phyloP scores from a whole-genome alignment of 2,329 filamentous ascomycete species.

The Talaromyces atroroseus region DNA sequence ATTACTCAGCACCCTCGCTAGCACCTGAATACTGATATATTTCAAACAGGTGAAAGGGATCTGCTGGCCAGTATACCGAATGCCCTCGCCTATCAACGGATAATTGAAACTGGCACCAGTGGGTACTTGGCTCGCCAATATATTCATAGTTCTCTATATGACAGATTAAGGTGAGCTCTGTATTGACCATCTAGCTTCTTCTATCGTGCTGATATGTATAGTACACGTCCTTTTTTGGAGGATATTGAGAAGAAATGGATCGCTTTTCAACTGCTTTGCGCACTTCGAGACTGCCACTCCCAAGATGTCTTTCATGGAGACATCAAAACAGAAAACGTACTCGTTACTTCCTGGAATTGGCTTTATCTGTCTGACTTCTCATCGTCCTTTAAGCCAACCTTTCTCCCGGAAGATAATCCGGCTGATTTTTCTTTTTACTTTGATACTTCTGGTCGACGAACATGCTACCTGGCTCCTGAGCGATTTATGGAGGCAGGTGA shows the following conservation, averaged over 20 bases:
- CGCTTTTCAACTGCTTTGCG: conserved; percentile 89
- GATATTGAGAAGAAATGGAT: conserved; percentile 99
- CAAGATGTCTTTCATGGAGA: conserved; percentile 91
- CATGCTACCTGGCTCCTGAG: conserved; percentile 93
- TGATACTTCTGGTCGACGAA: conserved; percentile 82
- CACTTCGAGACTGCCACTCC: conserved; percentile 83
- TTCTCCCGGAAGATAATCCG: conserved; percentile 91
- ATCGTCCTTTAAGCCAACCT: conserved; percentile 87
- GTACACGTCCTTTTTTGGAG: conserved; percentile 91
- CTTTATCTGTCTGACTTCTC: conserved; percentile 97
- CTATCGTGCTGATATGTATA: conserved; percentile 38
- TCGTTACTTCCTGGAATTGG: conserved; percentile 99
- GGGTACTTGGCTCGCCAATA: conserved; percentile 93
- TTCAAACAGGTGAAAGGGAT: conserved; percentile 64
- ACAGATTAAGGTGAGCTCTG: conserved; percentile 62
- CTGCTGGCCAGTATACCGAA: conserved; percentile 80
- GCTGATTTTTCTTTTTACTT: conserved; percentile 98
- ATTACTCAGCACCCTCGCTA: background rate
- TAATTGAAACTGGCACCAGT: conserved; percentile 85
- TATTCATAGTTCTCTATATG: conserved; percentile 93
- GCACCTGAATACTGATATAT: conserved; percentile 17
- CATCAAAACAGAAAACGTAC: conserved; percentile 95
- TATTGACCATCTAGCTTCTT: background rate
- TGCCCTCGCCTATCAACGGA: conserved; percentile 80
- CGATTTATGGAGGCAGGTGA: conserved; percentile 72